These are phyloP conservation scores for Kwoniella sp. DNA, from an alignment of 768 basidiomycete genomes.

Conservation along the genomic window DNA sequence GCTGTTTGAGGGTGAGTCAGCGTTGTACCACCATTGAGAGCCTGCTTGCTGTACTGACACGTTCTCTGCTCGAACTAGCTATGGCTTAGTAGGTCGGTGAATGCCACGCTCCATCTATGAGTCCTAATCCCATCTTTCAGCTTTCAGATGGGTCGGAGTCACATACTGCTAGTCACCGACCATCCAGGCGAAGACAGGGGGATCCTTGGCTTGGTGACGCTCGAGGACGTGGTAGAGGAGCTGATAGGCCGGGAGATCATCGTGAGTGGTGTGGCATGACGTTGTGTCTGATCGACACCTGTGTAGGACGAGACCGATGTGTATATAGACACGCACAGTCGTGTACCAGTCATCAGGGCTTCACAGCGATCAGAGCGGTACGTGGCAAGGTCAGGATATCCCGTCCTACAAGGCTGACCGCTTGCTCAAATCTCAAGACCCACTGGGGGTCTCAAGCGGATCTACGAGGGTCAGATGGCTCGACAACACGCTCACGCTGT, in stretches of 20 bases:
- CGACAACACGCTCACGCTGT: too few species aligned
- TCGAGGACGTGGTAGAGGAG: conserved; percentile 48
- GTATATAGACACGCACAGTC: conserved; percentile 42
- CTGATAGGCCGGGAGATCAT: conserved; percentile 44
- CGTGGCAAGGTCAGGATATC: too few species aligned
- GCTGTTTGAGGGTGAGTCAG: conserved; percentile 30
- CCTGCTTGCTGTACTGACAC: too few species aligned
- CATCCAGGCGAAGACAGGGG: conserved; percentile 27
- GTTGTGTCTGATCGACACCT: neutral
- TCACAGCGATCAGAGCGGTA: conserved; percentile 20
- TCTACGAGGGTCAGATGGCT: conserved; percentile 33
- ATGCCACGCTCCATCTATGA: neutral
- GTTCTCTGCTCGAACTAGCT: too few species aligned
- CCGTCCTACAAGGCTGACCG: too few species aligned
- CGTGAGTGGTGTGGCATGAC: conserved; percentile 12
- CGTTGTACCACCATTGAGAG: too few species aligned
- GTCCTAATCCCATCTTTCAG: conserved; percentile 9
- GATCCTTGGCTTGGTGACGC: conserved; percentile 39
- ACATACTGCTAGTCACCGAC: conserved; percentile 38
- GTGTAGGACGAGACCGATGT: conserved; percentile 42
- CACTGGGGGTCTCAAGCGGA: conserved; percentile 25
- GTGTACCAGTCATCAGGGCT: conserved; percentile 37
- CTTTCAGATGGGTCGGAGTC: conserved; percentile 45
- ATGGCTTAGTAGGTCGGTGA: too few species aligned
- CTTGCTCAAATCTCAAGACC: too few species aligned